Evolutionary conservation across 2,329 filamentous ascomycete genomes (phyloP), one percentile per base, ranked within the genome.

Genomic region (Pseudodiploospora longispora): DNA sequence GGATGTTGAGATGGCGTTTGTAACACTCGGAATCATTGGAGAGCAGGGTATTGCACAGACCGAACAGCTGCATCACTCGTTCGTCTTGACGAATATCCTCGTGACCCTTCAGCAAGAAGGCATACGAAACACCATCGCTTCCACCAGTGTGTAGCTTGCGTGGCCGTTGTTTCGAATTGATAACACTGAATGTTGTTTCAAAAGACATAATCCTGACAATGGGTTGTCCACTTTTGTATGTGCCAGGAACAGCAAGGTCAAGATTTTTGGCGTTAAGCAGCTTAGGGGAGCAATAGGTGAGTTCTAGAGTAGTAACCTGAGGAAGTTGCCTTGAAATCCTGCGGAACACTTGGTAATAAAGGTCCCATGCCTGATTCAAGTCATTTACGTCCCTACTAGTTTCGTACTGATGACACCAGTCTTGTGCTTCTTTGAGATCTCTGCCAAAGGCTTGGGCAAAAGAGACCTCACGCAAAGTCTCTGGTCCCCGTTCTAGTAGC

Each of bases 81-180:
- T 99, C 93, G 59, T 99, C 93, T 66, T 99, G 93, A 47, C 93
- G 85, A 52, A 98, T 96, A 71, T 99, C 93, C 68, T 99, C 93
- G 58, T 98, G 94, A n/a, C 93, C 93, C 72, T 99, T 99, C 56
- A 98, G 79, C 47, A 87, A 68, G 69, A 95, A 97, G 40, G 87
- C 84, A 62, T 96, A 96, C 3, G 81, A 78, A 49, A 78, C 80
- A 46, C 93, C 93, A 60, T 98, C 91, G 58, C 87, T 95, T 49
- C 91, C 94, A 58, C 82, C 83, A 57, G 93, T 79, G 47, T 83
- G 88, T 55, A 97, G 78, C 65, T 95, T 95, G 52, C 93, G 78
- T 6, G 93, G 93, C 39, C 91, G 80, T 64, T 99, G 94, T 69
- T 99, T 99, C 29, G 91, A 97, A 57, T 87, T 90, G 59, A 99